Evolutionary conservation across 805 yeast species (phyloP), one percentile per base, ranked within the genome.

Genomic region (Yarrowia phangngaensis): DNA sequence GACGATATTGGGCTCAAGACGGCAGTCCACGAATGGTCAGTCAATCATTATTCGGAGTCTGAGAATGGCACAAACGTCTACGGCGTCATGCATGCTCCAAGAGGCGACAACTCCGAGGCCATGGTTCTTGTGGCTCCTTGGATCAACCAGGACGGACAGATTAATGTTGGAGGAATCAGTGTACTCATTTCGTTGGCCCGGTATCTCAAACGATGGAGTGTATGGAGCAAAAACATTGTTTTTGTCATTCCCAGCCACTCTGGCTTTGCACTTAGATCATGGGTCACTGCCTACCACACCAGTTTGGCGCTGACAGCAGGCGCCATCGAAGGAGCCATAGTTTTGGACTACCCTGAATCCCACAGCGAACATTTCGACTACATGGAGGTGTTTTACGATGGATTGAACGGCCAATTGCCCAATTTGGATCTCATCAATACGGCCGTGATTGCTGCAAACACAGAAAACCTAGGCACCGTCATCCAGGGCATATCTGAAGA

Each of bases 51-150:
- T 29, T 57, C 29, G 22, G 64, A 61, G 20, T 52, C 56, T 12
- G 53, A 54, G 20, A 53, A 56, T 7, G 76, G 78, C 14, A 68
- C 70, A 22, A 74, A 74, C 34, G 68, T 85, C 27, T 92, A 90
- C 62, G 95, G 87, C 0, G 76, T 89, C 4, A 73, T 84, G 65
- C 95, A 86, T 60, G 92, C 95, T 0, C 95, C 97, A 7, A 70
- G 95, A 54, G 97, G 97, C 20, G 97, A 90, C 59, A 92, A 89
- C 52, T 88, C 97, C 1, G 98, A 92, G 64, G 86, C 97, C 0
- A 82, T 92, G 77, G 94, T 89, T 1, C 64, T 92, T 34, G 84
- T 81, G 7, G 87, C 92, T 6, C 97, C 97, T 0, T 92, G 95
- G 90, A 64, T 60, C 40, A 85, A 84, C 48, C 66, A 78, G 5